Evolutionary conservation across 2,329 filamentous ascomycete species (phyloP).

Genomic region (Shiraia bambusicola): DNA sequence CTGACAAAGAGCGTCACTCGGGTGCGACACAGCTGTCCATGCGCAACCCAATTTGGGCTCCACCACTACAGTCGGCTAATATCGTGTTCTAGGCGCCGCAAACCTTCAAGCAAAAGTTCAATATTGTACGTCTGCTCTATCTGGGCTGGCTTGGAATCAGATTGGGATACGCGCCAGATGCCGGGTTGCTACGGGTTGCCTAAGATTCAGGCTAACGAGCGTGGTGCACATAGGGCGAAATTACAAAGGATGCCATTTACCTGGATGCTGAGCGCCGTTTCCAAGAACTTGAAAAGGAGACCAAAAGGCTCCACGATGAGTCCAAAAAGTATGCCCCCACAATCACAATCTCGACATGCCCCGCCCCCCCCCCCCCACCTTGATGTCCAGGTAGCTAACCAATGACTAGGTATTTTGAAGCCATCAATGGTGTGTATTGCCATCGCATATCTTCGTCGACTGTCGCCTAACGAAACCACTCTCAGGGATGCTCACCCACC

Average conservation of each 20-base stretch:
- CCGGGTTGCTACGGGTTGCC: constrained; percentile 17
- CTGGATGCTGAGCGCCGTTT: constrained; percentile 93
- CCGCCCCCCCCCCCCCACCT: background rate
- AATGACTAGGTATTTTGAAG: constrained; percentile 72
- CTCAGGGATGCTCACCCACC: constrained; percentile 84
- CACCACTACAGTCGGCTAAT: constrained; percentile 24
- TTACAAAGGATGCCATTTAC: constrained; percentile 93
- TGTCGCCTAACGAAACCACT: constrained; percentile 16
- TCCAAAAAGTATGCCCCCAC: constrained; percentile 67
- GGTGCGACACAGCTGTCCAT: constrained; percentile 55
- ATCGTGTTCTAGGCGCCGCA: constrained; percentile 69
- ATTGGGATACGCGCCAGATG: constrained; percentile 18
- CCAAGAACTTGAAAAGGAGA: constrained; percentile 90
- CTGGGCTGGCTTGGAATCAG: background rate
- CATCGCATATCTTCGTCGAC: background rate
- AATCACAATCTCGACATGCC: too few species aligned
- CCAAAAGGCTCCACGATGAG: constrained; percentile 95
- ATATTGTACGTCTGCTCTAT: constrained; percentile 59
- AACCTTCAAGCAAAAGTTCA: constrained; percentile 87
- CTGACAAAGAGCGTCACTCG: constrained; percentile 86
- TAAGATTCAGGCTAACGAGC: constrained; percentile 21
- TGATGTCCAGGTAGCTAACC: constrained; percentile 20
- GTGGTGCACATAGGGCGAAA: constrained; percentile 63
- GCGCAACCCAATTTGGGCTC: constrained; percentile 8
- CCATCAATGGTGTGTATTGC: constrained; percentile 73